Conservation (phyloP, 495 filamentous ascomycete genomes). For the Penicillium odoratum region DNA sequence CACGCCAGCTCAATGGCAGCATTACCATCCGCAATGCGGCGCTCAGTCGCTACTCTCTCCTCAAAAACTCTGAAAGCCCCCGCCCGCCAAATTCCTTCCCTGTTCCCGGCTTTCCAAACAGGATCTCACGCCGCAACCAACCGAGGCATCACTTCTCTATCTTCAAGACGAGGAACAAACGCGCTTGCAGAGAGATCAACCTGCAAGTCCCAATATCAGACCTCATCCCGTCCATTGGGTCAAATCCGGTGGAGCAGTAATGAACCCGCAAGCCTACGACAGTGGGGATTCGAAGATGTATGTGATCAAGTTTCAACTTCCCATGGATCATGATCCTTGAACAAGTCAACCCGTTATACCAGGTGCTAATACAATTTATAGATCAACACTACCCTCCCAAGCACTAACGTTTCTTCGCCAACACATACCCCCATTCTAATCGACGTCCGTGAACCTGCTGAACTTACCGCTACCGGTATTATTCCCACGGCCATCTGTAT, state of each 20-base stretch:
- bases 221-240: background rate
- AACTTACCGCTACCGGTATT: slow-evolving; percentile 64
- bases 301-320: slow-evolving; percentile 1
- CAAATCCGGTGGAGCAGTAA: slow-evolving; percentile 30
- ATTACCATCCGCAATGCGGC: slow-evolving; percentile 21
- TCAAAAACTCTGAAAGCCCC: slow-evolving; percentile 17
- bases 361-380: slow-evolving; percentile 10
- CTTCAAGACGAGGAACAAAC: slow-evolving; percentile 7
- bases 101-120: slow-evolving; percentile 11
- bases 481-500: slow-evolving; percentile 82
- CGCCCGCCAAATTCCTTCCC: slow-evolving; percentile 12
- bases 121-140: slow-evolving; percentile 16
- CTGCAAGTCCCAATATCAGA: background rate
- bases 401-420: slow-evolving; percentile 21
- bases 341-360: background rate
- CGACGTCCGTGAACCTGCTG: slow-evolving; percentile 85
- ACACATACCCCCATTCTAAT: slow-evolving; percentile 40
- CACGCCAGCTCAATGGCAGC: slow-evolving; percentile 25
- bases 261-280: slow-evolving; percentile 16
- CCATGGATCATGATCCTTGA: background rate
- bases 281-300: slow-evolving; percentile 50
- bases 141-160: slow-evolving; percentile 16
- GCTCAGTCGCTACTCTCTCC: slow-evolving; percentile 17
- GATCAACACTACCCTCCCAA: slow-evolving; percentile 42
- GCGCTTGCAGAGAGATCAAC: background rate